phyloP scores from a whole-genome alignment of 2,329 filamentous ascomycete genomes.

The Clarireedia monteithiana region DNA sequence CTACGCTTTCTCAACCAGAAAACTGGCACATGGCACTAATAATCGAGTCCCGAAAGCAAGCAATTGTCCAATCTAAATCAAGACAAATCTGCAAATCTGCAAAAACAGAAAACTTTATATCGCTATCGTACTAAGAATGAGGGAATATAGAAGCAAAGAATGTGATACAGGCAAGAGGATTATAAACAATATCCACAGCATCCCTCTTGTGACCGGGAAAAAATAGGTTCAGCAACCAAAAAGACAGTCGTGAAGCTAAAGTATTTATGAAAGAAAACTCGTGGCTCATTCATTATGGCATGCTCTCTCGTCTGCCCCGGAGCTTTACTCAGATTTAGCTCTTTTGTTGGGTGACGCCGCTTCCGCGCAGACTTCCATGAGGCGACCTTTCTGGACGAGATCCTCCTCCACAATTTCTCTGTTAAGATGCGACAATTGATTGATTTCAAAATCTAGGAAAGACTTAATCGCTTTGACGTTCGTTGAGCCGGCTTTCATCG shows the following conservation, averaged over 20 bases:
- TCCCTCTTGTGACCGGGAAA: too few species aligned
- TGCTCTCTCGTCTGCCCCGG: neutral
- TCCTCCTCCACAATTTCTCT: conserved; percentile 29
- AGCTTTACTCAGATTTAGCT: conserved; percentile 12
- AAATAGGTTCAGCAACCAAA: too few species aligned
- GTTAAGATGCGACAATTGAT: conserved; percentile 24
- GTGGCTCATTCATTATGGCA: neutral
- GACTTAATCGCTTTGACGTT: conserved; percentile 30
- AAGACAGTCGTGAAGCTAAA: too few species aligned
- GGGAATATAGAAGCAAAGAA: neutral
- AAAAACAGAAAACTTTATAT: neutral
- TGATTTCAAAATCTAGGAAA: conserved; percentile 32
- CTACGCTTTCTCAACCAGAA: neutral
- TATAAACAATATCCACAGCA: neutral
- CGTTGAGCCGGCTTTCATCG: conserved; percentile 29
- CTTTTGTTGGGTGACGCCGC: conserved; percentile 18
- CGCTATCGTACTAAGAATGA: neutral
- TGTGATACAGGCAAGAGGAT: neutral
- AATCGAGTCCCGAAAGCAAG: neutral
- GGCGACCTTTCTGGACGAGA: conserved; percentile 22
- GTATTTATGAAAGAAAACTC: conserved; percentile 7
- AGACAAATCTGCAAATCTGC: neutral
- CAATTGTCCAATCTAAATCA: neutral
- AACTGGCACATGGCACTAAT: neutral
- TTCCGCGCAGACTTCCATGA: conserved; percentile 23